phyloP scores from a whole-genome alignment of 176 grass and related monocot genomes.

The Oryza meyeriana region DNA sequence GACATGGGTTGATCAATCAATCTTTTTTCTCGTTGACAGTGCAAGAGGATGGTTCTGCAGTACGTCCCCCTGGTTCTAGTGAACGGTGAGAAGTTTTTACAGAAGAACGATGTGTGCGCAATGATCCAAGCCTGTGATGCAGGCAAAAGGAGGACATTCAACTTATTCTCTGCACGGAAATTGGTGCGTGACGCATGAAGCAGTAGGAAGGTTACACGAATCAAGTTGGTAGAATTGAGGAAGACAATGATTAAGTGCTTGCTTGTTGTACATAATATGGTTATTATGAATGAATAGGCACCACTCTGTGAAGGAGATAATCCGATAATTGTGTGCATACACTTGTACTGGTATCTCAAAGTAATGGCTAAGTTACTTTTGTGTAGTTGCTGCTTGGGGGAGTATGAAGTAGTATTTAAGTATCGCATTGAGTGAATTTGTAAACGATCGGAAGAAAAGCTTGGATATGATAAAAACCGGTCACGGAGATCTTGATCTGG shows the following conservation, averaged over 20 bases:
- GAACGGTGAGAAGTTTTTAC: slow-evolving; percentile 84
- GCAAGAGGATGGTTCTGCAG: slow-evolving; percentile 86
- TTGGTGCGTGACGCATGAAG: slow-evolving; percentile 50
- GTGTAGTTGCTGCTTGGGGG: not conserved
- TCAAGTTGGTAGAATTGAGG: not conserved
- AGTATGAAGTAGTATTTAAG: too few species aligned
- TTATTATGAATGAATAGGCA: not conserved
- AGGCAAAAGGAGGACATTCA: not conserved
- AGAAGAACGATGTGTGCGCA: slow-evolving; percentile 76
- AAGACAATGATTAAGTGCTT: not conserved
- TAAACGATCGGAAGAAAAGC: too few species aligned
- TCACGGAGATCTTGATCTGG: too few species aligned
- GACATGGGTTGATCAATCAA: not conserved
- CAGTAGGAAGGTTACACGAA: not conserved
- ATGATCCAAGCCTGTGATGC: slow-evolving; percentile 50
- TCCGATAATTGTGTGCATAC: not conserved
- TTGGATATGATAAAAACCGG: too few species aligned
- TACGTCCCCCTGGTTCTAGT: slow-evolving; percentile 80
- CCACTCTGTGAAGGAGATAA: not conserved
- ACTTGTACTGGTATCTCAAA: not conserved
- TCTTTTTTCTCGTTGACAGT: slow-evolving; percentile 40
- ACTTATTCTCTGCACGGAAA: not conserved
- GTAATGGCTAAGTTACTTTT: not conserved
- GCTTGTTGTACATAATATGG: slow-evolving; percentile 29
- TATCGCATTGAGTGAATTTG: too few species aligned